Evolutionary conservation across 768 basidiomycete species (phyloP).

Genomic region (Phanerochaete carnosa): DNA sequence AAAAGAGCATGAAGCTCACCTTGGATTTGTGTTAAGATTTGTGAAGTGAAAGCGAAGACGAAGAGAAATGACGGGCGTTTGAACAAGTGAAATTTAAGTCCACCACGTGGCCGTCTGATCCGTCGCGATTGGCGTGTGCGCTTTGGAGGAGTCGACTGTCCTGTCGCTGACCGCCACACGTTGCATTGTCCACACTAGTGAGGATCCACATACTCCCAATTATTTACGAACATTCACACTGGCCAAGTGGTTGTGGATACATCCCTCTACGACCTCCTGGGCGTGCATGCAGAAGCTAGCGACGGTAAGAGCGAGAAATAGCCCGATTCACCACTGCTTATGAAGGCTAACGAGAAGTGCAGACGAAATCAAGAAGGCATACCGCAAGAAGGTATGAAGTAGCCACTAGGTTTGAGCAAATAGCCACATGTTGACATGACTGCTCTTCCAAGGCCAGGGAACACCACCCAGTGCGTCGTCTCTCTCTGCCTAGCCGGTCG

Average conservation of each 20-base stretch:
- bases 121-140: background rate
- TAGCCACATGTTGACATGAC: constrained; percentile 17
- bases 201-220: background rate
- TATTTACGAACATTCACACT: background rate
- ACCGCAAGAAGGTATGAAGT: constrained; percentile 77
- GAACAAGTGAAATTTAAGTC: background rate
- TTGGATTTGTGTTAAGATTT: background rate
- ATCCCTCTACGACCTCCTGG: constrained; percentile 85
- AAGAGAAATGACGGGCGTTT: background rate
- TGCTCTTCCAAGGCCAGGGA: constrained; percentile 63
- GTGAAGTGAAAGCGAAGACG: background rate
- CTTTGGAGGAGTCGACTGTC: background rate
- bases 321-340: constrained; percentile 1
- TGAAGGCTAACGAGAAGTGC: constrained; percentile 15
- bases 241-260: constrained; percentile 66
- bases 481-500: background rate
- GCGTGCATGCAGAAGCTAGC: constrained; percentile 62
- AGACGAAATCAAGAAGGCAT: constrained; percentile 93
- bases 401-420: constrained; percentile 1
- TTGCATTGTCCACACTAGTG: background rate
- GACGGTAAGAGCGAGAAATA: constrained; percentile 48
- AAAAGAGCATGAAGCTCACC: constrained; percentile 3
- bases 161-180: background rate
- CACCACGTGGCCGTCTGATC: constrained; percentile 1
- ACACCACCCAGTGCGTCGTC: constrained; percentile 72